Base-by-base conservation (phyloP, 2,329 filamentous ascomycete genomes). In the Hypoxylon sp. region DNA sequence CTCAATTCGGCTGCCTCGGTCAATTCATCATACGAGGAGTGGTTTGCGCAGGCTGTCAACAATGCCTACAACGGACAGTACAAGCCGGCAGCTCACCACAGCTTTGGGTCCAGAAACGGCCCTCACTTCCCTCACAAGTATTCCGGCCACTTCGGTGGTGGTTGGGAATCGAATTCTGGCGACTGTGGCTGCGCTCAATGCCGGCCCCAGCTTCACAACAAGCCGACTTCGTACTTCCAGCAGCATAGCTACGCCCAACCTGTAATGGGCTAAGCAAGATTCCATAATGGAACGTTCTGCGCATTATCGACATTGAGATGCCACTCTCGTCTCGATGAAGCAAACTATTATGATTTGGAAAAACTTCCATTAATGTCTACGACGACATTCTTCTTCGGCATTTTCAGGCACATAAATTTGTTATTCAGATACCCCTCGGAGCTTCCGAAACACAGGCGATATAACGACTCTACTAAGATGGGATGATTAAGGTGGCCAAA, bases 11-110 rank as follows among this genome's bases (percentile, higher is more conserved):
- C 81, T 3, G 74, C 80, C 0, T 78, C 80, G 1, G 74, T 75
- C 57, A 83, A 82, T 46, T 71, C 76, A 15, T 78, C 75, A 25
- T 84, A 84, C 67, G 78, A 80, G 17, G 81, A 84, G 31, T 84
- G 79, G 79, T 82, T 84, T 43, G 71, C 72, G 57, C 66, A 73
- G 5, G 71, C 70, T 2, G 59, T 63, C 5, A 67, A 65, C 12
- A 66, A 63, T 15, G 66, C 62, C 15, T 68, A 66, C 23, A 55
- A 73, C 53, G 62, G 69, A 12, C 74, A 75, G 12, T 80, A 78
- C 47, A 74, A 77, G 37, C 73, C 76, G 30, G 27, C 71, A 8
- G 66, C 66, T 5, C 74, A 75, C 48, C 67, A 64, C 46, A 61
- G 49, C 41, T 75, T 70, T 44, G 63, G 64, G n/a, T 74, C 71